These are phyloP conservation scores for Tuber borchii DNA, from an alignment of 495 filamentous ascomycete species.

Conservation along the genomic window DNA sequence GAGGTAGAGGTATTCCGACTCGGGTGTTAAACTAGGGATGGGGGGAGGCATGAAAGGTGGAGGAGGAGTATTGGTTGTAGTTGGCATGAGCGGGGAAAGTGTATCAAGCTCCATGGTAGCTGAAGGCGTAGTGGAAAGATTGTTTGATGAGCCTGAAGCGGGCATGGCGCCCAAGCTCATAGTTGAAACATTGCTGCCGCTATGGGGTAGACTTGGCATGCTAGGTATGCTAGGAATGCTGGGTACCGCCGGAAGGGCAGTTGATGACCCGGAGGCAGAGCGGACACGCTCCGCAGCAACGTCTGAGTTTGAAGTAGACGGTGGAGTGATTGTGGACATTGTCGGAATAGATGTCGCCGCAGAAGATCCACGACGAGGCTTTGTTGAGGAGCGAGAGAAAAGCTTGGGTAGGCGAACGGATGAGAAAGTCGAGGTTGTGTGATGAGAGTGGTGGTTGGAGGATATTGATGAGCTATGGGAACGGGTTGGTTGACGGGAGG, in stretches of 20 bases:
- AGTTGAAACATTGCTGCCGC: not conserved
- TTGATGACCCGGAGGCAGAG: conserved; percentile 26
- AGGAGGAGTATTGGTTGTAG: conserved; percentile 16
- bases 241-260: conserved; percentile 19
- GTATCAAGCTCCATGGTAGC: conserved; percentile 46
- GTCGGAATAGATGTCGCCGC: conserved; percentile 25
- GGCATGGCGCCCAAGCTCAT: conserved; percentile 11
- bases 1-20: conserved; percentile 79
- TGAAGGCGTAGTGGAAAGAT: conserved; percentile 30
- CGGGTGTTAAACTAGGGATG: conserved; percentile 24
- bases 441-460: conserved; percentile 22
- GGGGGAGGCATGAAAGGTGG: conserved; percentile 25
- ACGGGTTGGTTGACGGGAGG: conserved; percentile 32
- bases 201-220: not conserved
- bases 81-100: conserved; percentile 43
- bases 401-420: conserved; percentile 38
- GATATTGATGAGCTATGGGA: conserved; percentile 31
- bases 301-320: conserved; percentile 15
- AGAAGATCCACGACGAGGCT: conserved; percentile 38
- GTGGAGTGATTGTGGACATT: conserved; percentile 21
- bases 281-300: conserved; percentile 34
- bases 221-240: conserved; percentile 8
- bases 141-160: conserved; percentile 11
- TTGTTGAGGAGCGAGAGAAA: conserved; percentile 37
- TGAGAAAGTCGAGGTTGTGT: conserved; percentile 26